Base-by-base conservation (phyloP, 176 grass and related monocot species). In the Guadua angustifolia region DNA sequence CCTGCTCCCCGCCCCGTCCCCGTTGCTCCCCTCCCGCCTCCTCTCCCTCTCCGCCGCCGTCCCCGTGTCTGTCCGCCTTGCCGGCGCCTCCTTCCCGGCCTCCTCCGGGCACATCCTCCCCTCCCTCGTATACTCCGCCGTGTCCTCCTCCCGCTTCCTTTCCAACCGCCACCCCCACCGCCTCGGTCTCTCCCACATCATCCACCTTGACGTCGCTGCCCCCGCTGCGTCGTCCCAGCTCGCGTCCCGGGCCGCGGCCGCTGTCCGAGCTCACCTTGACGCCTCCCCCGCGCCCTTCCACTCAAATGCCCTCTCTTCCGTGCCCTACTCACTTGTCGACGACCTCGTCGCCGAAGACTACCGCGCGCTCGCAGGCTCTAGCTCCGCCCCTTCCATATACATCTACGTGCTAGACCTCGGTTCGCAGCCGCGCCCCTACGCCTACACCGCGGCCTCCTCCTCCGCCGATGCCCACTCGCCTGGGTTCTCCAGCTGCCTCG, bases 381-480 rank as follows among this genome's bases (percentile, higher is more conserved):
- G 65, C 15, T 85, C 87, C 70, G 60, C 89, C 26, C 88, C 91
- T 18, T 78, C 91, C n/a, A 22, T 99, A 73, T 94, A 94, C 81
- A 92, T 99, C 89, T 99, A 99, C 81, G 33, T 99, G 83, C 85
- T 99, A 69, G 81, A 94, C 81, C 87, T 99, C 60, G 86, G 91
- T 8, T 5, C 43, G 25, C 96, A 94, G 80, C 78, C 87, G 5
- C 92, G 92, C 5, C 33, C 81, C 36, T 99, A 99, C 43, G 96
- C 91, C 51, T 99, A 99, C 83, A 90, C 93, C 9, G 45, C 86
- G 2, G 91, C 92, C 0, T 35, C 89, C 16, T 83, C 84, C 21
- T 78, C 87, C 0, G 77, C 82, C 0, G 84, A 86, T 7, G 73
- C 89, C 6, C 52, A 86, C 17, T 95, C 93, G 5, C 91, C 83